Conservation (phyloP, 805 yeast species). For the Yarrowia keelungensis region DNA sequence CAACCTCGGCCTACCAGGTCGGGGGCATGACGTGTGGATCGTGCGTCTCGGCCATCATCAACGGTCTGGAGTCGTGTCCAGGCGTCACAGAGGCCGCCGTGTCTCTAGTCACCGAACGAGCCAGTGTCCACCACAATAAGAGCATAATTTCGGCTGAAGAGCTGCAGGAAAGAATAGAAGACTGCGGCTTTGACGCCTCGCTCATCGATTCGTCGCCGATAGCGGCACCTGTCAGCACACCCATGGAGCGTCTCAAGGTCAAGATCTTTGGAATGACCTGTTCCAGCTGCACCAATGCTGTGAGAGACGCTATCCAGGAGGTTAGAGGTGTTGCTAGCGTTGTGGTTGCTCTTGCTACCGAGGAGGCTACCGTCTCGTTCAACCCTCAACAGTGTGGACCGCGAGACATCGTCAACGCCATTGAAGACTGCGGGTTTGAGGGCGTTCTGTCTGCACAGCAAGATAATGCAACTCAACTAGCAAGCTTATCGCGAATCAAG, state of each 20-base stretch:
- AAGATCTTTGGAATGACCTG: slow-evolving; percentile 68
- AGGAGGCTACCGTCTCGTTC: slow-evolving; percentile 61
- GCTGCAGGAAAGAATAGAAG: slow-evolving; percentile 67
- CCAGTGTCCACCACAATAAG: slow-evolving; percentile 59
- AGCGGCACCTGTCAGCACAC: slow-evolving; percentile 18
- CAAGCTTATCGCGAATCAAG: slow-evolving; percentile 67
- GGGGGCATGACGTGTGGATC: slow-evolving; percentile 93
- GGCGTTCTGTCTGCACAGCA: slow-evolving; percentile 57
- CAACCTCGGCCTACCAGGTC: slow-evolving; percentile 48
- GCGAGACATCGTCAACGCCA: slow-evolving; percentile 62
- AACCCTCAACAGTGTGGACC: slow-evolving; percentile 61
- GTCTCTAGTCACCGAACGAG: slow-evolving; percentile 79
- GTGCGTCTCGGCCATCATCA: slow-evolving; percentile 73
- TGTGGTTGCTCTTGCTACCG: slow-evolving; percentile 60
- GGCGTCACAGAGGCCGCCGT: slow-evolving; percentile 67
- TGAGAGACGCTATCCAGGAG: slow-evolving; percentile 56
- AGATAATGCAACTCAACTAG: slow-evolving; percentile 73
- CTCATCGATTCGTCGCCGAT: slow-evolving; percentile 42
- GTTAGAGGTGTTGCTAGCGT: slow-evolving; percentile 60
- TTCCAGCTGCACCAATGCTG: slow-evolving; percentile 59
- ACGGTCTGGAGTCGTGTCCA: slow-evolving; percentile 56
- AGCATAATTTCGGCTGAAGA: slow-evolving; percentile 49
- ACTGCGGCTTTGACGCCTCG: slow-evolving; percentile 73
- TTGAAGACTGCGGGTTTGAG: slow-evolving; percentile 61
- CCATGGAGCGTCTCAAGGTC: slow-evolving; percentile 46